Base-by-base conservation (phyloP, 495 filamentous ascomycete species). In the Talaromyces ruber region DNA sequence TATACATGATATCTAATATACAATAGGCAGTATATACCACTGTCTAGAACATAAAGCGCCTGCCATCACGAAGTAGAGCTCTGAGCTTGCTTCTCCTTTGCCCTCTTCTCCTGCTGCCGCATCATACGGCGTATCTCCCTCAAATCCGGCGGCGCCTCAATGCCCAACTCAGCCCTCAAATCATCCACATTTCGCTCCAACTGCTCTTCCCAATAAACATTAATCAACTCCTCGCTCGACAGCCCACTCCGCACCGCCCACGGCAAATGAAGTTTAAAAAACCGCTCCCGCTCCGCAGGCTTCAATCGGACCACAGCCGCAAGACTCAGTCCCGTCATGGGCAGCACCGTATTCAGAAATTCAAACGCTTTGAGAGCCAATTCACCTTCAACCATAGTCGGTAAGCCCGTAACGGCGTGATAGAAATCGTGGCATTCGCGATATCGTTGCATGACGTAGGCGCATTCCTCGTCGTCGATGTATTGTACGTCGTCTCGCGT, bases 401-500 rank as follows among this genome's bases (percentile, higher is more conserved):
- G 94, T 32, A 98, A 77, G 0, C 94, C 94, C 12, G 92, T 97
- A 34, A 98, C 77, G 0, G 95, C 94, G 74, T 98, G 94, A 79
- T 96, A 98, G 81, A 98, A 98, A 70, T 98, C 94, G 73, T 98
- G 94, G 67, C 89, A 94, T 74, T 98, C 95, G 54, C 94, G 86
- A 74, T 98, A 98, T 29, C 94, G 86, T 82, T 98, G 94, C 91
- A 98, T 96, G 4, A 98, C 94, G 73, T 98, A 98, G 21, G 94
- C 94, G 71, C 91, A 96, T 71, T 98, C 94, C 59, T 86, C 86
- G 70, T 97, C 88, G 71, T 97, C 93, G 59, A 98, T 92, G 74
- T 96, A 97, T 50, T 87, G 82, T 25, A 98, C 94, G 18, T 70
- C 66, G 37, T 84, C 77, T 9, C 95, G 85, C 26, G 95, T 96